Base-by-base conservation (phyloP, 2,329 filamentous ascomycete species). In the Coniosporium tulheliwenetii region DNA sequence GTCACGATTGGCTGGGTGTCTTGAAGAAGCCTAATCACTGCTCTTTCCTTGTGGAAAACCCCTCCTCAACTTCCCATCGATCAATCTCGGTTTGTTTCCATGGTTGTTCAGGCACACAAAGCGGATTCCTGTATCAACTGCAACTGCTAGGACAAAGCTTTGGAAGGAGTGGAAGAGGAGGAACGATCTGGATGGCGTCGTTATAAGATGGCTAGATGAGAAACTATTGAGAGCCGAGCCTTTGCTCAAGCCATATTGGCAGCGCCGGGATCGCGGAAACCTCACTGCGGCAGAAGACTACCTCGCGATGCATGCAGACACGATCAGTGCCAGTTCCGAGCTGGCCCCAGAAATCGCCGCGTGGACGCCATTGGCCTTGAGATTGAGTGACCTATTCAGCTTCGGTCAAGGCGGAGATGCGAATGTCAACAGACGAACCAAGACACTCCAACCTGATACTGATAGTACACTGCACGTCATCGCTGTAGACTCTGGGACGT, bases 391-490 rank as follows among this genome's bases (percentile, higher is more conserved):
- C 50, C 53, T 71, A 12, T 64, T 67, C 49, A 69, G 62, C 44
- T 71, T 71, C 41, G 67, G 68, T 5, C 64, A 67, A 41, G 68
- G 68, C n/a, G 68, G 68, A 15, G 68, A 71, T 49, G 61, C 68
- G 3, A 63, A 69, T 34, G 63, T 69, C 40, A 66, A 68, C 45
- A 71, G 67, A 1, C 54, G 66, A 33, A 66, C 64, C 0, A 65
- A 66, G 44, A 57, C 65, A 14, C 57, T 66, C n/a, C 56, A 60
- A 40, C 66, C 66, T 10, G 61, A 63, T 36, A 62, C 56, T 2
- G 59, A 63, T 10, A 43, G 49, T 5, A 54, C 51, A 14, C 52
- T 64, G 2, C 60, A 63, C 43, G 59, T 64, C 26, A 51, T 63
- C 35, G 59, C 59, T 10, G 56, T 60, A 29, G 61, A 63, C 38